Evolutionary conservation across 441 rosid species (phyloP).

Genomic region (Jatropha podagrica): DNA sequence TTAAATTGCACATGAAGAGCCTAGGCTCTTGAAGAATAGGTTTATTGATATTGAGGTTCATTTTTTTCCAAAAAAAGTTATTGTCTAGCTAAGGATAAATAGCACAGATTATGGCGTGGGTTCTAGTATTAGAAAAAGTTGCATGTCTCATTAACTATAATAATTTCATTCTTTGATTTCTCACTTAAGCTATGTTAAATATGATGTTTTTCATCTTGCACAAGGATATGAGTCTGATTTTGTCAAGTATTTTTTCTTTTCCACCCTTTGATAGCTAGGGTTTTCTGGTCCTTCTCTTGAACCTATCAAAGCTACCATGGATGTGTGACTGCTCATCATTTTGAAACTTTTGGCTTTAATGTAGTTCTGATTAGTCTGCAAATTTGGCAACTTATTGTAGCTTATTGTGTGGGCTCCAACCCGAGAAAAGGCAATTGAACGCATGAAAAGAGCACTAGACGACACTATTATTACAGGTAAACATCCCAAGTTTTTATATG

Average conservation of each 20-base stretch:
- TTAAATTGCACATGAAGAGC: too few relatives aligned
- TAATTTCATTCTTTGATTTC: not conserved
- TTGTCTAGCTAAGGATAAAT: not conserved
- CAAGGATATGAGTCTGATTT: not conserved
- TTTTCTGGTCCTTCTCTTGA: not conserved
- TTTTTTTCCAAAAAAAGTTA: too few relatives aligned
- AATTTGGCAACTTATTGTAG: constrained; percentile 38
- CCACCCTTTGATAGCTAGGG: not conserved
- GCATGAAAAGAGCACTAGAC: constrained; percentile 94
- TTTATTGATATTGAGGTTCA: too few relatives aligned
- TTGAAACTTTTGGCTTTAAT: constrained; percentile 13
- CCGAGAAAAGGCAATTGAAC: constrained; percentile 91
- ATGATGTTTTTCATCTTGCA: not conserved
- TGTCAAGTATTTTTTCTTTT: not conserved
- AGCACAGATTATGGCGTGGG: not conserved
- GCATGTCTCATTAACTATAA: not conserved
- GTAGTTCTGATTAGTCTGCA: constrained; percentile 13
- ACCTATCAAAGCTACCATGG: not conserved
- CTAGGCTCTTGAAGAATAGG: too few relatives aligned
- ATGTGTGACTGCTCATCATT: not conserved
- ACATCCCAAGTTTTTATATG: not conserved
- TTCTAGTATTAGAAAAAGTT: not conserved
- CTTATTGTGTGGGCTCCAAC: constrained; percentile 99
- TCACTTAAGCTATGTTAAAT: not conserved
- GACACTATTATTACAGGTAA: constrained; percentile 90